A percentile compares a stretch with the other conserved stretches of the same genome.
These are phyloP conservation scores for Wallacemonas collosoma DNA, from an alignment of 208 protist genomes.

Conservation along the genomic window DNA sequence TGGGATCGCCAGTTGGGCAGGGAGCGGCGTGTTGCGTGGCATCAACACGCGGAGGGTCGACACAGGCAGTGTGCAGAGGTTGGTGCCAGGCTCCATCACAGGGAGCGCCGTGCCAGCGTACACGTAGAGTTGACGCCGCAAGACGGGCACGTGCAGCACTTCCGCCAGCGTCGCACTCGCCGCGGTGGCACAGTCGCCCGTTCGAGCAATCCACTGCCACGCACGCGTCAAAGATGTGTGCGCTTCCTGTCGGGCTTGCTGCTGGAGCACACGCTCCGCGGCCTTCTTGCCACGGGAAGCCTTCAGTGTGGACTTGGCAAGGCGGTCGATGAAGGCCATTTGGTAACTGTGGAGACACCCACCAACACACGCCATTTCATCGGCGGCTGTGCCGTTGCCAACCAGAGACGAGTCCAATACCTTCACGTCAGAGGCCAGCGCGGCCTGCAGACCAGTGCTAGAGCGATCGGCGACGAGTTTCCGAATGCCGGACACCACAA, in stretches of 20 bases:
- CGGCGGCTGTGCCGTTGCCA: constrained; percentile 57
- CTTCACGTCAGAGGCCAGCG: background rate
- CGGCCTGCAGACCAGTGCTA: background rate
- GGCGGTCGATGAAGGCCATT: constrained; percentile 33
- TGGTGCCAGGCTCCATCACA: constrained; percentile 6
- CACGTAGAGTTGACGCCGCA: constrained; percentile 49
- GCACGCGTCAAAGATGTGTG: constrained; percentile 23
- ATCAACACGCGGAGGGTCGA: constrained; percentile 38
- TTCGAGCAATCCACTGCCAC: constrained; percentile 31
- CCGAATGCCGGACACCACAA: constrained; percentile 26
- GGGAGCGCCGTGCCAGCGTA: constrained; percentile 41
- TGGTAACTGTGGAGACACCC: constrained; percentile 77
- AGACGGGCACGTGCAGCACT: constrained; percentile 19
- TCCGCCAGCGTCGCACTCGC: constrained; percentile 10
- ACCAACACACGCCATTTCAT: constrained; percentile 64
- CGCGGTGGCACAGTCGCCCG: constrained; percentile 6
- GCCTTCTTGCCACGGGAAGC: constrained; percentile 9
- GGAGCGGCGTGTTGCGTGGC: constrained; percentile 37
- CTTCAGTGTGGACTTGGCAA: constrained; percentile 26
- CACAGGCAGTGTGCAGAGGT: constrained; percentile 1
- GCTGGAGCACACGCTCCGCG: constrained; percentile 6
- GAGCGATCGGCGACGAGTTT: constrained; percentile 9
- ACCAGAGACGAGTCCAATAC: constrained; percentile 40
- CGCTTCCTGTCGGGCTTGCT: constrained; percentile 13
- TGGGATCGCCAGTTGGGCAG: constrained; percentile 52